Evolutionary conservation across 495 filamentous ascomycete genomes (phyloP).

Genomic region (Neurospora sublineolata): DNA sequence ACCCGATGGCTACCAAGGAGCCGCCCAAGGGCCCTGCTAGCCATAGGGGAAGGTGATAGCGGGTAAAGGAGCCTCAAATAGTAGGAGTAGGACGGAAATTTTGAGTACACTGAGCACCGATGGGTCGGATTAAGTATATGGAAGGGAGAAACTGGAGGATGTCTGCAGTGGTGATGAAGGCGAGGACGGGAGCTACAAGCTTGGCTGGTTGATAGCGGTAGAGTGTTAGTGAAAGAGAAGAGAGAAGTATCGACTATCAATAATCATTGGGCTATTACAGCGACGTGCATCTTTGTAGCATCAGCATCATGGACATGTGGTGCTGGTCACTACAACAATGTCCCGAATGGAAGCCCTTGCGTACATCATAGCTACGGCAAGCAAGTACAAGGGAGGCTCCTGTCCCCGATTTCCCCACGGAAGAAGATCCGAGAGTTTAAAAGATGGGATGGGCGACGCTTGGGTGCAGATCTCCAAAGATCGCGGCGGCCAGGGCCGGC

Average conservation of each 20-base stretch:
- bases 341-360: neutral
- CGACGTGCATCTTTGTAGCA: neutral
- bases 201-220: neutral
- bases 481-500: neutral
- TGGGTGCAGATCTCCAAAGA: neutral
- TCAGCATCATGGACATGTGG: neutral
- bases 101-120: neutral
- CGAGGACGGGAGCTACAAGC: neutral
- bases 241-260: neutral
- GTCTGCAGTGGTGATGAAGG: neutral
- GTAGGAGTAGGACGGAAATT: neutral
- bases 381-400: neutral
- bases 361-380: neutral
- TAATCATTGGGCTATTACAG: neutral
- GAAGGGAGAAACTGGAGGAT: neutral
- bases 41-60: constrained; percentile 30
- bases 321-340: neutral
- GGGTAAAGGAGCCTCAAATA: constrained; percentile 1
- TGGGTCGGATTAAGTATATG: neutral
- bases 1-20: constrained; percentile 24
- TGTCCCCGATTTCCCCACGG: neutral
- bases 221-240: neutral
- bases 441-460: neutral
- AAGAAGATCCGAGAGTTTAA: neutral
- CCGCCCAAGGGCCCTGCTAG: constrained; percentile 36